Evolutionary conservation across 495 filamentous ascomycete genomes (phyloP).

Genomic region (Penicillium salamii): DNA sequence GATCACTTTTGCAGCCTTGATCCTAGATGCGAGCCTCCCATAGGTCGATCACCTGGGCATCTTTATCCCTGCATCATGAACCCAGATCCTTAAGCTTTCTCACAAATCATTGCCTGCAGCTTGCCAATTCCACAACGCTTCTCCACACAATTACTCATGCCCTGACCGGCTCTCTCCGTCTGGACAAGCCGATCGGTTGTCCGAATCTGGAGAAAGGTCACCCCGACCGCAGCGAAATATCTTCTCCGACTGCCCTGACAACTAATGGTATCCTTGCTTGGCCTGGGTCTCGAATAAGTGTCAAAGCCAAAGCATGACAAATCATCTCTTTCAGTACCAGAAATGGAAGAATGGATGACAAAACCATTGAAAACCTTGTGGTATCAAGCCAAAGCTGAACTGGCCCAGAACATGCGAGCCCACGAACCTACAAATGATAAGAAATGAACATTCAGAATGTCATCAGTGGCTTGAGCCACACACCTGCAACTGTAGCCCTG

Average conservation of each 20-base stretch:
- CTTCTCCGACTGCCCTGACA: no score
- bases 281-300: no score
- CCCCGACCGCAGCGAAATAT: no score
- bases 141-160: not conserved
- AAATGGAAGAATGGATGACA: no score
- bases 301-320: no score
- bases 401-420: no score
- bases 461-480: not conserved
- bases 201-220: not conserved
- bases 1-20: conserved; percentile 1
- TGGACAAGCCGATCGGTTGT: not conserved
- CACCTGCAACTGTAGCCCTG: conserved; percentile 1
- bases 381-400: no score
- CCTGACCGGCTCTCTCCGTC: not conserved
- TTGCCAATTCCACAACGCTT: not conserved
- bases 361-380: no score
- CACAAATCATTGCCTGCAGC: conserved; percentile 7
- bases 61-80: not conserved
- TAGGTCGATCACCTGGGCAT: conserved; percentile 4
- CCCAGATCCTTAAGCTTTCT: not conserved
- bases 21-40: not conserved
- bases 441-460: not conserved
- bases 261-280: no score
- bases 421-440: no score
- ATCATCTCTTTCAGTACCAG: no score